Evolutionary conservation across 495 filamentous ascomycete species (phyloP).

Genomic region (Rostrohypoxylon terebratum): DNA sequence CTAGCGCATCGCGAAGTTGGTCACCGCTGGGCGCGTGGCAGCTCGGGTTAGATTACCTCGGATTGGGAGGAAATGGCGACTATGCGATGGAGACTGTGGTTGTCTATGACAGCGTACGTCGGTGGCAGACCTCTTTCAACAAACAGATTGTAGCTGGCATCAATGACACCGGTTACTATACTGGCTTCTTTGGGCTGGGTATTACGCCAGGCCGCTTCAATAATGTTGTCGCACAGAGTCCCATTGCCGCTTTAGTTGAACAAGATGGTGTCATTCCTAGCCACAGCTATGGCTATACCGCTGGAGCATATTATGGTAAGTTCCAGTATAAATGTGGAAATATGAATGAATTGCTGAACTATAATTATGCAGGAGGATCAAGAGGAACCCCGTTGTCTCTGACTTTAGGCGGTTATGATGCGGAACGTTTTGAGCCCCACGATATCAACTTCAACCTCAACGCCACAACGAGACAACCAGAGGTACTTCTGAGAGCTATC

Average conservation of each 20-base stretch:
- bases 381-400: constrained; percentile 66
- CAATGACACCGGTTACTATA: constrained; percentile 66
- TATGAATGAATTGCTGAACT: constrained; percentile 39
- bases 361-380: constrained; percentile 45
- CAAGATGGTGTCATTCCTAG: constrained; percentile 66
- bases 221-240: constrained; percentile 50
- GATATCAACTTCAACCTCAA: constrained; percentile 66
- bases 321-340: neutral
- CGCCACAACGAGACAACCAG: constrained; percentile 57
- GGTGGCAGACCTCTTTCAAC: constrained; percentile 57
- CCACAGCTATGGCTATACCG: constrained; percentile 74
- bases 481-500: constrained; percentile 67
- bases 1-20: constrained; percentile 66
- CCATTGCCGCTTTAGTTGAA: constrained; percentile 60
- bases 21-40: constrained; percentile 64
- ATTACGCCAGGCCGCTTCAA: constrained; percentile 59
- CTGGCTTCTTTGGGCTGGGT: constrained; percentile 70
- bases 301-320: constrained; percentile 72
- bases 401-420: constrained; percentile 73
- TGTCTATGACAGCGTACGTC: constrained; percentile 56
- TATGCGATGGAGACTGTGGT: constrained; percentile 70
- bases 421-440: constrained; percentile 67
- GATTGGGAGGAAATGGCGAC: constrained; percentile 63
- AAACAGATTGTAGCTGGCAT: constrained; percentile 65
- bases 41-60: constrained; percentile 66